Evolutionary conservation across 805 yeast genomes (phyloP).

Genomic region (Metschnikowia borealis): DNA sequence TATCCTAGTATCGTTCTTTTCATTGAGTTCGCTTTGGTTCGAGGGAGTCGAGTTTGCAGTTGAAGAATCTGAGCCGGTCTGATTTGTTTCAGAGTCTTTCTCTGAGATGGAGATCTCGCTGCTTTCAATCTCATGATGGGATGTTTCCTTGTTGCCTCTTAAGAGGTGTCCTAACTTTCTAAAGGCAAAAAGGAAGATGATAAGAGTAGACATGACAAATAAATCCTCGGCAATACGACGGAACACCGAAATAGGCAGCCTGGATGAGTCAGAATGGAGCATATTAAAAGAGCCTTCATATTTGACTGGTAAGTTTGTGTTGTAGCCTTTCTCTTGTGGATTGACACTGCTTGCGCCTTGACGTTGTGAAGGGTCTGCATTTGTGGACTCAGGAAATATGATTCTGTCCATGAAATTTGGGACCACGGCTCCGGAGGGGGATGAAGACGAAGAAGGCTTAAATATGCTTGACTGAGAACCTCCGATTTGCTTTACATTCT

Average conservation of each 20-base stretch:
- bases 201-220: slow-evolving; percentile 38
- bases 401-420: slow-evolving; percentile 38
- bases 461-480: slow-evolving; percentile 12
- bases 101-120: neutral
- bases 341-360: neutral
- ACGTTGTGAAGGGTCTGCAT: neutral
- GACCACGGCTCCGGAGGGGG: neutral
- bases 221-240: slow-evolving; percentile 47
- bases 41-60: neutral
- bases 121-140: neutral
- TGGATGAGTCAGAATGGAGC: neutral
- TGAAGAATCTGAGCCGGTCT: neutral
- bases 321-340: neutral
- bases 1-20: neutral
- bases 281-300: neutral
- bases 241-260: slow-evolving; percentile 13
- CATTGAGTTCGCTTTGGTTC: neutral
- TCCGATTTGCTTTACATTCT: slow-evolving; percentile 22
- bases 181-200: slow-evolving; percentile 32
- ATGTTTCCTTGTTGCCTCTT: neutral
- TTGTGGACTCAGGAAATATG: slow-evolving; percentile 23
- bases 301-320: slow-evolving; percentile 1
- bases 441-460: slow-evolving; percentile 1
- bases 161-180: slow-evolving; percentile 20
- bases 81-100: neutral